Conservation (phyloP, 352 stramenopile genomes). For the Globisporangium splendens region DNA sequence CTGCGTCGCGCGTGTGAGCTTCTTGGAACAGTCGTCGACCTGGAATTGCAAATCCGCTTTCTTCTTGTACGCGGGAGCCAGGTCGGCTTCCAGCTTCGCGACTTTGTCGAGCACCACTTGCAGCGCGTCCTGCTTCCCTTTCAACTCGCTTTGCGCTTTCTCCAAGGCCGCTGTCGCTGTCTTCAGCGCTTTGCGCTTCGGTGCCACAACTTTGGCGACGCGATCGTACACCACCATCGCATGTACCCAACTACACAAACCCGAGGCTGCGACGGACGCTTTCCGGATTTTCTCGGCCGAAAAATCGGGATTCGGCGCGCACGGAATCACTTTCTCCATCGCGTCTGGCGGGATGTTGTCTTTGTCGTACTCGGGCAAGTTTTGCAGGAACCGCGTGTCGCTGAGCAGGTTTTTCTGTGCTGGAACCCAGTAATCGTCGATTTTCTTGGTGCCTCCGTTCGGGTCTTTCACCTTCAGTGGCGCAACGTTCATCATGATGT, state of each 20-base stretch:
- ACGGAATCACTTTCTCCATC: conserved; percentile 89
- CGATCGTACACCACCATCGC: conserved; percentile 96
- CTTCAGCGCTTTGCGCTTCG: conserved; percentile 91
- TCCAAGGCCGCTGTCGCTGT: conserved; percentile 85
- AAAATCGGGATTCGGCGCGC: conserved; percentile 88
- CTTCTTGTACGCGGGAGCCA: conserved; percentile 91
- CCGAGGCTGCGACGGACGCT: conserved; percentile 91
- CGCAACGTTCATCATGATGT: conserved; percentile 93
- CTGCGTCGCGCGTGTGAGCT: conserved; percentile 90
- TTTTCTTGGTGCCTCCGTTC: conserved; percentile 87
- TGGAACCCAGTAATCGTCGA: conserved; percentile 94
- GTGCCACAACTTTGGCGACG: conserved; percentile 91
- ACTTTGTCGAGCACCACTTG: conserved; percentile 93
- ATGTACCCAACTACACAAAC: conserved; percentile 94
- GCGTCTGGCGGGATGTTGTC: conserved; percentile 92
- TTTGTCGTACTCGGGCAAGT: conserved; percentile 94
- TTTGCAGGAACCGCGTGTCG: conserved; percentile 91
- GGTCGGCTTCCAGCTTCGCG: conserved; percentile 80
- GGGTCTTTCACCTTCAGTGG: conserved; percentile 92
- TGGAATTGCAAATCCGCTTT: conserved; percentile 89
- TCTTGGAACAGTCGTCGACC: conserved; percentile 92
- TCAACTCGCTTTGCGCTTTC: conserved; percentile 82
- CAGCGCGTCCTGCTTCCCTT: conserved; percentile 88
- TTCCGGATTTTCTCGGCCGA: conserved; percentile 93
- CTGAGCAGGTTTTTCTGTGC: conserved; percentile 92